Conservation (phyloP, 257 asterid species). For the Ophiorrhiza pumila region DNA sequence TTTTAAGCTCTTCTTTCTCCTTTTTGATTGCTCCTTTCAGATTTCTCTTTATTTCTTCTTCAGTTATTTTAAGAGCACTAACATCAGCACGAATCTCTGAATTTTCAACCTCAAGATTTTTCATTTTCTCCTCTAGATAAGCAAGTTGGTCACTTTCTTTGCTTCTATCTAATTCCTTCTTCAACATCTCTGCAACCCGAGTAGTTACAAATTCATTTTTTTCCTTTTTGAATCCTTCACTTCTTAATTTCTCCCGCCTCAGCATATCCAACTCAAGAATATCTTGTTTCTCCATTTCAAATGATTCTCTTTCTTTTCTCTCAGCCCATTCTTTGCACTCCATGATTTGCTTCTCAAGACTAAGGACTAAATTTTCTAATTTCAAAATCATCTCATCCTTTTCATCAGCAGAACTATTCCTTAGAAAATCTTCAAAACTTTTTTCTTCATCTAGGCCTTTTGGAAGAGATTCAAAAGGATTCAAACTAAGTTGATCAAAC, state of each 20-base stretch:
- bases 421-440: not conserved
- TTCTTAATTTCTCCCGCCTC: not conserved
- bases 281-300: not conserved
- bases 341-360: not conserved
- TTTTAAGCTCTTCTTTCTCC: not conserved
- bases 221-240: not conserved
- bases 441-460: not conserved
- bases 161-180: too few species aligned
- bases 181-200: not conserved
- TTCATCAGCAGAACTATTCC: not conserved
- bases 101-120: not conserved
- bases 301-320: not conserved
- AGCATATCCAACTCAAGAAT: not conserved
- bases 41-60: not conserved
- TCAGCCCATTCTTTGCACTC: not conserved
- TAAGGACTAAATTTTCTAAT: not conserved
- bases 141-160: not conserved
- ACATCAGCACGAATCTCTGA: not conserved
- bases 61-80: not conserved
- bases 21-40: not conserved
- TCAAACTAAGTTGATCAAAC: not conserved
- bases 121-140: too few species aligned
- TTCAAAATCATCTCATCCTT: not conserved
- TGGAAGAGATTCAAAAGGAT: not conserved
- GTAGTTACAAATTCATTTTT: not conserved